These are phyloP conservation scores for Triticum dicoccoides DNA, from an alignment of 176 grass and related monocot genomes.

Conservation along the genomic window DNA sequence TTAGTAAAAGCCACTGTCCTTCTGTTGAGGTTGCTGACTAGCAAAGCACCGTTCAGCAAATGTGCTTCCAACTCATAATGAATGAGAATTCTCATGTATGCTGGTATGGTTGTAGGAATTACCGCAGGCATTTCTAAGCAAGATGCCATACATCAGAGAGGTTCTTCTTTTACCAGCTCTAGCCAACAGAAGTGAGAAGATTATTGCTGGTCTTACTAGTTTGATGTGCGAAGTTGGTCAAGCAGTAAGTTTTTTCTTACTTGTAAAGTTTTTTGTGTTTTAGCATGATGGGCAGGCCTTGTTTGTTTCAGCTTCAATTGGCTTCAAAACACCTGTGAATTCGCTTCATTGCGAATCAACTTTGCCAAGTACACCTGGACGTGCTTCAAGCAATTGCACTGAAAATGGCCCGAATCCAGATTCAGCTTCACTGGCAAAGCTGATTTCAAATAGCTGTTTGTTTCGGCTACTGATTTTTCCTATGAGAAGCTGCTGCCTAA, in stretches of 20 bases:
- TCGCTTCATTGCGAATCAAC: no score
- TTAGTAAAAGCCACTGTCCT: background rate
- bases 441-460: no score
- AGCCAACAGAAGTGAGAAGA: slow-evolving; percentile 71
- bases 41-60: background rate
- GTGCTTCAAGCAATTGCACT: no score
- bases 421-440: no score
- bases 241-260: slow-evolving; percentile 62
- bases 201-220: slow-evolving; percentile 69
- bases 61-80: background rate
- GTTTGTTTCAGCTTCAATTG: no score
- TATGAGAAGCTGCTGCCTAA: no score
- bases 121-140: slow-evolving; percentile 73
- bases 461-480: no score
- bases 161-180: slow-evolving; percentile 74
- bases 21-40: background rate
- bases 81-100: slow-evolving; percentile 1
- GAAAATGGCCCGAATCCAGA: no score
- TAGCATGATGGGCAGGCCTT: background rate
- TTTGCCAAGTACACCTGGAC: no score
- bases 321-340: no score
- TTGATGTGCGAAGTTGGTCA: slow-evolving; percentile 95
- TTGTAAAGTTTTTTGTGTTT: slow-evolving; percentile 12
- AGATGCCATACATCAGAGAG: slow-evolving; percentile 88
- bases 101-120: slow-evolving; percentile 57